Evolutionary conservation across 2,329 filamentous ascomycete genomes (phyloP).

Genomic region (Nannizziopsis arthrosporioides): DNA sequence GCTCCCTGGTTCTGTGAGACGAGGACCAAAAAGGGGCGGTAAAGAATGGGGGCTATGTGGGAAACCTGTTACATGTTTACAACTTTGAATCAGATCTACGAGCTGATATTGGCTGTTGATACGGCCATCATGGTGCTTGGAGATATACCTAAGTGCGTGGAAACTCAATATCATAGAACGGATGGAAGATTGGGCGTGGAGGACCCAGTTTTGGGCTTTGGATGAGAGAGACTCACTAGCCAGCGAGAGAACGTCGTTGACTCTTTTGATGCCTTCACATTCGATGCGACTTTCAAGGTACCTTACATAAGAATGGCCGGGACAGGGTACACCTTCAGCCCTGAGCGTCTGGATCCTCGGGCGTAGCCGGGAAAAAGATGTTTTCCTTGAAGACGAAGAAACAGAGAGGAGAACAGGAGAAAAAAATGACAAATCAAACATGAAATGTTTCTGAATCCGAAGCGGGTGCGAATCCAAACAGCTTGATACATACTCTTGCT

Average conservation of each 20-base stretch:
- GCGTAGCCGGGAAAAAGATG: too few relatives aligned
- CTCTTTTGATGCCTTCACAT: neutral
- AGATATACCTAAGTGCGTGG: constrained; percentile 3
- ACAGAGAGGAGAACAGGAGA: neutral
- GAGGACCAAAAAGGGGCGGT: constrained; percentile 1
- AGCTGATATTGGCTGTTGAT: neutral
- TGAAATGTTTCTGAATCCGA: too few relatives aligned
- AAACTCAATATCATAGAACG: neutral
- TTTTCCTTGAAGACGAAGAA: neutral
- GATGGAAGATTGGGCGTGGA: neutral
- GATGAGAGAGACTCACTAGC: neutral
- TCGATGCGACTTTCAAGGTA: neutral
- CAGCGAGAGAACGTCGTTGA: neutral
- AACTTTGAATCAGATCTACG: neutral
- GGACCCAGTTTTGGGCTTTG: too few relatives aligned
- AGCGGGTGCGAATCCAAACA: too few relatives aligned
- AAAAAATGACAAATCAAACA: neutral
- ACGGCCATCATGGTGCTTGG: neutral
- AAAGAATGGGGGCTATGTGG: neutral
- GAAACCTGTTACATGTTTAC: constrained; percentile 7
- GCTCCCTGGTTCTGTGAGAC: constrained; percentile 6
- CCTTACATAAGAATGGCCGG: constrained; percentile 7
- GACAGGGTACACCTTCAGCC: neutral
- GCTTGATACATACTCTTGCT: too few relatives aligned
- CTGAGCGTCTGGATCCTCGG: neutral